Evolutionary conservation across 306 rosid species (phyloP), one percentile per base, ranked within the genome.

Genomic region (Pueraria montana): DNA sequence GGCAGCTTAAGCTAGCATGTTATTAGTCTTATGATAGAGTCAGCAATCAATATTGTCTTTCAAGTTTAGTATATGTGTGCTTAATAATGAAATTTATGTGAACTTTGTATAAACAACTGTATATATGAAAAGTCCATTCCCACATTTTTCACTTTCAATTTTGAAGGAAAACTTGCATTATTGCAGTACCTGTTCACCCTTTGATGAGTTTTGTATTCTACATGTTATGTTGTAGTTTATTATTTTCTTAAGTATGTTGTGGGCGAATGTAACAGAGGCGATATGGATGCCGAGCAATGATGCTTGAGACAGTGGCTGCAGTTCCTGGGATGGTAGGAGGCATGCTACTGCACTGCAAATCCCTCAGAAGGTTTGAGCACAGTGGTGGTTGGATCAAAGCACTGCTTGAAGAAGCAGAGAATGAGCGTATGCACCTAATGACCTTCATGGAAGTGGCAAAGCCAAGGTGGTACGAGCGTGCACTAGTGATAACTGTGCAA

Each of bases 291-390:
- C 93, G 97, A 8, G 95, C 94, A 70, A 93, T 93, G 94, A 93
- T 93, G 97, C 91, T 93, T 0, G 97, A 93, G 82, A 93, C 97
- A 0, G 95, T 93, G 71, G 97, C 97, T 6, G 97, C 97, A 12
- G 94, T 93, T 0, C 97, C 97, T 0, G 97, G 97, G 42, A 93
- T 93, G 97, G 97, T 93, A 4, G 97, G 87, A 71, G 97, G 97
- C 46, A 72, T 90, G 89, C 78, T 93, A 3, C 88, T 93, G 21
- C 97, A 93, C 74, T 81, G 58, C 86, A 91, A 91, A 74, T 93
- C 95, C 1, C 85, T 93, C 9, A 67, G 95, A 14, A 82, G 89
- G 3, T 93, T 93, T 5, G 92, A 93, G 88, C 92, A 93, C 63
- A 93, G 97, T 10, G 97, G 95, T 0, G 97, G 97, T 1, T 93